phyloP scores from a whole-genome alignment of 2,329 filamentous ascomycete genomes.

The Chrysosporium queenslandicum region DNA sequence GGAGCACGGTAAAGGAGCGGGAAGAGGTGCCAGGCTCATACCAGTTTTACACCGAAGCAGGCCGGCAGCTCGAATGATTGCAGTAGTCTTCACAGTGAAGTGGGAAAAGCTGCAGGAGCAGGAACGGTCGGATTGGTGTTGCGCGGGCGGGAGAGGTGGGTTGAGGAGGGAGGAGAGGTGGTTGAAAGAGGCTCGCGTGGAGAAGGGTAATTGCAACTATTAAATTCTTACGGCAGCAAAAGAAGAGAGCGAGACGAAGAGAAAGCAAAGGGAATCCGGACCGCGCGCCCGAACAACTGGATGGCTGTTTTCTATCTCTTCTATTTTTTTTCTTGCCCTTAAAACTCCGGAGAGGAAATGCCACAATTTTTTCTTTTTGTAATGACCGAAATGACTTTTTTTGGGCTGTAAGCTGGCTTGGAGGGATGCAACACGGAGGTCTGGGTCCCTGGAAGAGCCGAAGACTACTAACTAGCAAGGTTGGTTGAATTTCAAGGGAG shows the following conservation, averaged over 20 bases:
- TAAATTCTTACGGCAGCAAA: constrained; percentile 6
- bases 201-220: constrained; percentile 2
- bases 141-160: not conserved
- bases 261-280: not conserved
- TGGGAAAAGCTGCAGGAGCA: not conserved
- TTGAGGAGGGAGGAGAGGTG: not conserved
- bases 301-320: not conserved
- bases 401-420: too few species aligned
- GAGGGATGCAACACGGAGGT: too few species aligned
- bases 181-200: not conserved
- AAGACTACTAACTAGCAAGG: not conserved
- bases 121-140: not conserved
- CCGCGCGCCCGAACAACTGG: not conserved
- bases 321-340: not conserved
- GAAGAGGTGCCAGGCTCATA: too few species aligned
- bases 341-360: not conserved
- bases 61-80: not conserved
- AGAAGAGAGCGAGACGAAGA: not conserved
- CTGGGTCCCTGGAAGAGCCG: too few species aligned
- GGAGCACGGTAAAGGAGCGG: too few species aligned
- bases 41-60: constrained; percentile 5
- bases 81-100: constrained; percentile 2
- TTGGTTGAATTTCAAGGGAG: constrained; percentile 26
- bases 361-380: not conserved
- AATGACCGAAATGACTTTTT: not conserved